Evolutionary conservation across 495 filamentous ascomycete genomes (phyloP).

Genomic region (Neurospora tetrasperma): DNA sequence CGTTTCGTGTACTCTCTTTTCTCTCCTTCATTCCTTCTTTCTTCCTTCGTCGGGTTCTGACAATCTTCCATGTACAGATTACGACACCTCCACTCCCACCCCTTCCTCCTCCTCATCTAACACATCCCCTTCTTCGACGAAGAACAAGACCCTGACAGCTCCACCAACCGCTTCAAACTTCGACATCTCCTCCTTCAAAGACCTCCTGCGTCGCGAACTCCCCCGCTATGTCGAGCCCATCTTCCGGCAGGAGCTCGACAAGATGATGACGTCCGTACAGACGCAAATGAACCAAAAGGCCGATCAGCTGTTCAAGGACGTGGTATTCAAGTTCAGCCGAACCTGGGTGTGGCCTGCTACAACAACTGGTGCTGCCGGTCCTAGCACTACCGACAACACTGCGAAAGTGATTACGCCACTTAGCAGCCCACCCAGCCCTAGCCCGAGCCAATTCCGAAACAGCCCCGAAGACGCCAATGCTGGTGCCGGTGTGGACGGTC

Average conservation of each 20-base stretch:
- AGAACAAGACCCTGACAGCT: not conserved
- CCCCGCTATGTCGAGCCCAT: constrained; percentile 8
- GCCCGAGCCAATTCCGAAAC: not conserved
- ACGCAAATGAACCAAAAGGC: constrained; percentile 11
- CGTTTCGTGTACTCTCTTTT: not conserved
- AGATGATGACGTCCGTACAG: constrained; percentile 10
- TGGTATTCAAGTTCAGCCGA: constrained; percentile 10
- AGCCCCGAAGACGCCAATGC: not conserved
- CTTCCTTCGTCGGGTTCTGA: not conserved
- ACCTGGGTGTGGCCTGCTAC: constrained; percentile 1
- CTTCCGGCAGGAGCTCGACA: constrained; percentile 17
- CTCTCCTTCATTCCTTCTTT: not conserved
- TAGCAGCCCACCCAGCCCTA: not conserved
- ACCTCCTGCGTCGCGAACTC: constrained; percentile 13
- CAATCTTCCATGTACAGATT: not conserved
- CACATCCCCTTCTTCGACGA: not conserved
- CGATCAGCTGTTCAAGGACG: constrained; percentile 10
- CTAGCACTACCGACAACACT: not conserved
- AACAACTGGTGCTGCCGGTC: not conserved
- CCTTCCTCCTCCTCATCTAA: not conserved
- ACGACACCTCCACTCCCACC: not conserved
- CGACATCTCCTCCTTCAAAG: constrained; percentile 1
- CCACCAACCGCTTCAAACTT: not conserved
- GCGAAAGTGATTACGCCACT: not conserved
- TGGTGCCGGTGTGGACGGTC: not conserved